Conservation (phyloP, 2,329 filamentous ascomycete genomes). For the Karstenula rhodostoma region DNA sequence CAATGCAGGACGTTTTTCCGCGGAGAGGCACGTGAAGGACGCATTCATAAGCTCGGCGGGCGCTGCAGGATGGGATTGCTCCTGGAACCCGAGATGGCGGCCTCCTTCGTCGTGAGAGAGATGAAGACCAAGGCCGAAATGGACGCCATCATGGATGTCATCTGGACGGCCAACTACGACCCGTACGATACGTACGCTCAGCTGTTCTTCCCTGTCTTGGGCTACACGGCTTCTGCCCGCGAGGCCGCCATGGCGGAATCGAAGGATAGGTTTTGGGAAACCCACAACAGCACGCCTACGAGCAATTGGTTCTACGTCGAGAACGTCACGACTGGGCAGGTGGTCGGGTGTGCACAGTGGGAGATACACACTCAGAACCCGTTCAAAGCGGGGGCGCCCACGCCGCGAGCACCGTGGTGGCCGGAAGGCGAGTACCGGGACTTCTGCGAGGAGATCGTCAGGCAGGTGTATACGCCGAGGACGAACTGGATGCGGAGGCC, state of each 20-base stretch:
- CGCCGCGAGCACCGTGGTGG: slow-evolving; percentile 45
- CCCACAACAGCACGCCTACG: slow-evolving; percentile 33
- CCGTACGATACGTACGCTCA: slow-evolving; percentile 48
- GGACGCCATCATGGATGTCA: slow-evolving; percentile 41
- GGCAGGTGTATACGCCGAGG: slow-evolving; percentile 42
- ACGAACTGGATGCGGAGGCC: slow-evolving; percentile 44
- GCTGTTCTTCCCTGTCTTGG: slow-evolving; percentile 45
- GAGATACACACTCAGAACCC: slow-evolving; percentile 37
- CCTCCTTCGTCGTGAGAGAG: slow-evolving; percentile 37
- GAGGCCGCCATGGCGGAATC: slow-evolving; percentile 38
- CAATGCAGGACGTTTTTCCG: neutral
- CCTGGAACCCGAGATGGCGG: slow-evolving; percentile 24
- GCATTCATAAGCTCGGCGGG: neutral
- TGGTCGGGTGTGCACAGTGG: slow-evolving; percentile 46
- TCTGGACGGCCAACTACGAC: slow-evolving; percentile 46
- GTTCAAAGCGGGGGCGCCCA: slow-evolving; percentile 38
- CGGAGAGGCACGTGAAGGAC: neutral
- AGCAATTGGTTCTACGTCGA: slow-evolving; percentile 47
- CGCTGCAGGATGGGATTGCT: slow-evolving; percentile 26
- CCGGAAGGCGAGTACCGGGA: slow-evolving; percentile 43
- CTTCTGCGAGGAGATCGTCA: slow-evolving; percentile 44
- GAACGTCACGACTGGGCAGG: slow-evolving; percentile 30
- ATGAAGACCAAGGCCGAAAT: slow-evolving; percentile 39
- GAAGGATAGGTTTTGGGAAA: slow-evolving; percentile 41
- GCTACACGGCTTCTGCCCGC: slow-evolving; percentile 35